phyloP scores from a whole-genome alignment of 768 basidiomycete genomes.

The Podaxis mareebaensis region DNA sequence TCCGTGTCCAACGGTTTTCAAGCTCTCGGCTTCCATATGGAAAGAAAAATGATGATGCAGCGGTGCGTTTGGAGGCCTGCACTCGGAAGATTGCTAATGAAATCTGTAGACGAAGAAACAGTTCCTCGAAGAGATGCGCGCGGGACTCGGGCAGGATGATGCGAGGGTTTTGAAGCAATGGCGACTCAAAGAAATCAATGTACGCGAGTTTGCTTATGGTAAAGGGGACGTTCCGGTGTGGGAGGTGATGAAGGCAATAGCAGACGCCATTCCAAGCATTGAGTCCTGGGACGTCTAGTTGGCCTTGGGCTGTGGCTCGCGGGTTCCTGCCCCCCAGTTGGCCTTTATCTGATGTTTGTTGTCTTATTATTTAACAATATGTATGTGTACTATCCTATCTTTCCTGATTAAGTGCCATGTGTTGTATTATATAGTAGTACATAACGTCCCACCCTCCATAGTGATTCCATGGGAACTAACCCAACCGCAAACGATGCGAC shows the following conservation, averaged over 20 bases:
- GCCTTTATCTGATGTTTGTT: not conserved
- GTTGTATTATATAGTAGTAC: slow-evolving; percentile 3
- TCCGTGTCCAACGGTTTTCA: not conserved
- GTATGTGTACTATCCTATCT: not conserved
- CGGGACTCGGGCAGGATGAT: not conserved
- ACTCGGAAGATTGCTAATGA: not conserved
- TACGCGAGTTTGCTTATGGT: slow-evolving; percentile 9
- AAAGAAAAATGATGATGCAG: not conserved
- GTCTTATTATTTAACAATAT: not conserved
- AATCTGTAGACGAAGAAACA: not conserved
- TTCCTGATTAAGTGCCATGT: not conserved
- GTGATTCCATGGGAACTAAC: not conserved
- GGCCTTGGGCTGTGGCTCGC: not conserved
- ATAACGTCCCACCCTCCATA: not conserved
- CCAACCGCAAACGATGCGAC: not conserved
- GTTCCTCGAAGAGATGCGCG: slow-evolving; percentile 3
- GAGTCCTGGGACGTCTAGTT: not conserved
- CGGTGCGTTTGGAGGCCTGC: not conserved
- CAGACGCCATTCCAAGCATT: not conserved
- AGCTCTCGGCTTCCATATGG: not conserved
- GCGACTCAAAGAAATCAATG: not conserved
- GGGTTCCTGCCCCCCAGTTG: not conserved
- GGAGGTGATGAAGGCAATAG: not conserved
- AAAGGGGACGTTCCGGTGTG: slow-evolving; percentile 10
- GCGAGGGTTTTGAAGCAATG: not conserved